Evolutionary conservation across 352 stramenopile species (phyloP), one percentile per base, ranked within the genome.

Genomic region (Phytophthora crassamura): DNA sequence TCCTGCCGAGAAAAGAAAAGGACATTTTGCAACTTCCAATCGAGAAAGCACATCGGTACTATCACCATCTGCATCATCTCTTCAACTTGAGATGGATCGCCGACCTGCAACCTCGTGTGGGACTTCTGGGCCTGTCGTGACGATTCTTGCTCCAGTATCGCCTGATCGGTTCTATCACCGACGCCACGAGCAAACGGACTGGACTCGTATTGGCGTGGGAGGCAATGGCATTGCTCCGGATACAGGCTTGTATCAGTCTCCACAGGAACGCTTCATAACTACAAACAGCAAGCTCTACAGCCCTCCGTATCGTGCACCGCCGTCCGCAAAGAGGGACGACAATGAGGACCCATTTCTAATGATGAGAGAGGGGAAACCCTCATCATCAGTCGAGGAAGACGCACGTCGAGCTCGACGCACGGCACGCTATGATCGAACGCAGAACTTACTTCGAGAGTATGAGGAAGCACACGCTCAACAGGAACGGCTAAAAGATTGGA

Each of bases 201-300:
- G 88, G 87, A 82, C 67, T 33, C 81, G 84, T 50, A 82, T 94
- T n/a, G 88, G 87, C 18, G 58, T 88, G 20, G 87, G 87, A 28
- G 81, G 87, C 2, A 79, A 93, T 46, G 86, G 88, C 25, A 64
- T 78, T 36, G 33, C 61, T 7, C 15, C 68, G 0, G 78, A 86
- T 45, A 80, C 84, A 16, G 78, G 69, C 16, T 25, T 87, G 14
- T 90, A 84, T 61, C 22, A 72, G 3, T 57, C 33, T 5, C 49
- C 82, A 4, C 20, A 61, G 9, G 77, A 90, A 11, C 83, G 82
- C 4, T 93, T 95, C 40, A 6, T 55, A 12, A 94, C 86, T 7
- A 88, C 87, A 15, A 75, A 46, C 5, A 51, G 57, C 1, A 67
- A 80, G 10, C 70, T 74, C 5, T 94, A 88, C 59, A 91, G 71